phyloP scores from a whole-genome alignment of 352 stramenopile genomes.

The Peronosclerospora sorghi region DNA sequence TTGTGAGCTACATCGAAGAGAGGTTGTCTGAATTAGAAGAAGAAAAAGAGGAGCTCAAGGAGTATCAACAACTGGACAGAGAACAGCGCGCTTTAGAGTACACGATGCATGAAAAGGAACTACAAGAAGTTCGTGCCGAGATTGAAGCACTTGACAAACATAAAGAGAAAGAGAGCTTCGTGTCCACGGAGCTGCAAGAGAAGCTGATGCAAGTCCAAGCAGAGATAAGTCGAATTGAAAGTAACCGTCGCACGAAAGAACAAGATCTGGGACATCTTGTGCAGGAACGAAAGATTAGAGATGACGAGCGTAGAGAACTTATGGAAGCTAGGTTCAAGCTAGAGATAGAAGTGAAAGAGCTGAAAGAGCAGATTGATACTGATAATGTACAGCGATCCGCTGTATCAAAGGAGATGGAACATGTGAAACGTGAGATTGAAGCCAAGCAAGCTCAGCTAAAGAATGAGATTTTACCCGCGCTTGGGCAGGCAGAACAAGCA shows the following conservation, averaged over 20 bases:
- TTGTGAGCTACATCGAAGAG: constrained; percentile 92
- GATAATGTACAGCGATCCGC: constrained; percentile 35
- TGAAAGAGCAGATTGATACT: constrained; percentile 44
- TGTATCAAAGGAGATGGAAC: constrained; percentile 38
- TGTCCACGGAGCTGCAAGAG: constrained; percentile 55
- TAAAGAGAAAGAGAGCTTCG: constrained; percentile 34
- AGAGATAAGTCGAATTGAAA: constrained; percentile 46
- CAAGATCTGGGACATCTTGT: constrained; percentile 43
- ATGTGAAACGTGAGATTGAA: constrained; percentile 47
- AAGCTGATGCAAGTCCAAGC: constrained; percentile 43
- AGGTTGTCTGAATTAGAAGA: constrained; percentile 91
- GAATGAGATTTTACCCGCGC: constrained; percentile 40
- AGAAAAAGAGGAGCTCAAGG: constrained; percentile 97
- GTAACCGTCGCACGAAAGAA: constrained; percentile 25
- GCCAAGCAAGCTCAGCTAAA: constrained; percentile 38
- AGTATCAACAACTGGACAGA: constrained; percentile 93
- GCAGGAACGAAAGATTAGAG: constrained; percentile 36
- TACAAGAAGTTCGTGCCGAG: constrained; percentile 47
- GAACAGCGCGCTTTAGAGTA: constrained; percentile 95
- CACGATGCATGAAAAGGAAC: constrained; percentile 89
- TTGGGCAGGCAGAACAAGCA: constrained; percentile 30
- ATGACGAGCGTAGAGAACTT: constrained; percentile 65
- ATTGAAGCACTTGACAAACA: constrained; percentile 65
- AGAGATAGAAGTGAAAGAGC: constrained; percentile 69
- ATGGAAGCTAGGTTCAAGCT: constrained; percentile 72